These are phyloP conservation scores for Croton setiger DNA, from an alignment of 441 rosid genomes.

Conservation along the genomic window DNA sequence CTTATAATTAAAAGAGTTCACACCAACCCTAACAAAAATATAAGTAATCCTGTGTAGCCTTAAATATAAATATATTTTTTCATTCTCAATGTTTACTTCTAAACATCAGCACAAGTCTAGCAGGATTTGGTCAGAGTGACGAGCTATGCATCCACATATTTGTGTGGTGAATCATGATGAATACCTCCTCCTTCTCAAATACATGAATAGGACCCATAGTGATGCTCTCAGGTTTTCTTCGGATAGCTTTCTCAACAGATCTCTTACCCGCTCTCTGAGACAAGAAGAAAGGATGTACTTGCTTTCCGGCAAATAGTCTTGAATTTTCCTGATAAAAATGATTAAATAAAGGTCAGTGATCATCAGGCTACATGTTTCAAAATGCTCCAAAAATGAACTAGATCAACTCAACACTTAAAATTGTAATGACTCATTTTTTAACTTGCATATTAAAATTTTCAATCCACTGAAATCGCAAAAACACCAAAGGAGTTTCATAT, in stretches of 20 bases:
- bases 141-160: neutral
- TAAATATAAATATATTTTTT: neutral
- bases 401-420: neutral
- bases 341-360: slow-evolving; percentile 18
- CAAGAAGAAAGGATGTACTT: slow-evolving; percentile 83
- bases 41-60: neutral
- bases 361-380: neutral
- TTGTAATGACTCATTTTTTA: neutral
- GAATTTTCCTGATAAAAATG: slow-evolving; percentile 62
- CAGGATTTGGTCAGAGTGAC: neutral
- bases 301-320: slow-evolving; percentile 62
- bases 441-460: neutral
- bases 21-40: neutral
- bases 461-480: slow-evolving; percentile 5
- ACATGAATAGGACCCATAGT: slow-evolving; percentile 83
- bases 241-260: slow-evolving; percentile 37
- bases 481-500: neutral
- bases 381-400: neutral
- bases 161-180: slow-evolving; percentile 14
- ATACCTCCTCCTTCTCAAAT: slow-evolving; percentile 68
- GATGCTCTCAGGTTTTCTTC: slow-evolving; percentile 29
- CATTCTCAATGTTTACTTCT: neutral
- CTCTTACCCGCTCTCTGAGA: slow-evolving; percentile 47
- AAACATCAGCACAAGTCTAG: neutral
- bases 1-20: neutral